Conservation (phyloP, 371 early-diverging fungal species). For the Mucor saturninus region DNA sequence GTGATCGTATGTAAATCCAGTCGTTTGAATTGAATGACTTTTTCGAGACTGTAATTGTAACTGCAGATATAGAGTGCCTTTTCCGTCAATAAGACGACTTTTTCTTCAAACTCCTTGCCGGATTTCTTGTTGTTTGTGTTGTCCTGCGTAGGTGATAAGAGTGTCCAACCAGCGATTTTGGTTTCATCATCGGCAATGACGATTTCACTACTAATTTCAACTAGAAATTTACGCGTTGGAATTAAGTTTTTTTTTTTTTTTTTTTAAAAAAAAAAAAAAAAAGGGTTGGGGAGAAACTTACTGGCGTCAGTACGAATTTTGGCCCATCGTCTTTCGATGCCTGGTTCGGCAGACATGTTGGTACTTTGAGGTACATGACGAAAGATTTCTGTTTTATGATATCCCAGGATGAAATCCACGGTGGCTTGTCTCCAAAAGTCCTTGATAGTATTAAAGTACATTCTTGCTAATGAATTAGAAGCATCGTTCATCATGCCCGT, state of each 20-base stretch:
- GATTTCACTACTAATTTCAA: slow-evolving; percentile 61
- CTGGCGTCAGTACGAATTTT: slow-evolving; percentile 57
- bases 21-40: slow-evolving; percentile 71
- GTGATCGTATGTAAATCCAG: slow-evolving; percentile 62
- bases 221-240: slow-evolving; percentile 16
- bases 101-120: slow-evolving; percentile 63
- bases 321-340: slow-evolving; percentile 53
- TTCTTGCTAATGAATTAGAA: slow-evolving; percentile 69
- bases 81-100: slow-evolving; percentile 70
- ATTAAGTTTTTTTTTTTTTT: no score
- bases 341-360: slow-evolving; percentile 59
- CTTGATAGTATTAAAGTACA: slow-evolving; percentile 74
- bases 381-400: slow-evolving; percentile 55
- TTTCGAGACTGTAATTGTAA: slow-evolving; percentile 74
- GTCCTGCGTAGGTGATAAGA: slow-evolving; percentile 51
- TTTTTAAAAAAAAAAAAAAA: no score
- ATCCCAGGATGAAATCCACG: slow-evolving; percentile 53
- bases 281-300: slow-evolving; percentile 8
- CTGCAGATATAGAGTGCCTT: slow-evolving; percentile 76
- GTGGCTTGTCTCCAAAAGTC: slow-evolving; percentile 68
- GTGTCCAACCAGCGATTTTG: slow-evolving; percentile 62
- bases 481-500: slow-evolving; percentile 79
- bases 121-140: background rate
- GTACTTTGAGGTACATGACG: slow-evolving; percentile 48
- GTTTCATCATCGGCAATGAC: slow-evolving; percentile 66